Evolutionary conservation across 2,329 filamentous ascomycete genomes (phyloP), one percentile per base, ranked within the genome.

Genomic region (Fusarium verticillioides): DNA sequence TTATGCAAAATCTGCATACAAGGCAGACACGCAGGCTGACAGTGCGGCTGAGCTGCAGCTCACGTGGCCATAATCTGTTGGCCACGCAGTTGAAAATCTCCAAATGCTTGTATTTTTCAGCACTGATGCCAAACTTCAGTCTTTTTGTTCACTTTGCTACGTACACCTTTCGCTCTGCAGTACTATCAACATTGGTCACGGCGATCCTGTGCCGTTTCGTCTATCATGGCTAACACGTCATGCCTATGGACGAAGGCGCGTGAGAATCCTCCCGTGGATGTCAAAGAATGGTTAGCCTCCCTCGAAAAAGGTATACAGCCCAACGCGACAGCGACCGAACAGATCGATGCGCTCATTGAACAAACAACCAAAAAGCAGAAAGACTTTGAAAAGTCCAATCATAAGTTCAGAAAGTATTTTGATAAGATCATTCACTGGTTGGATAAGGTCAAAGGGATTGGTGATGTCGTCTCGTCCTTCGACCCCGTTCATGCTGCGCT

Each of bases 221-320:
- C 3, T 7, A 28, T 13, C 0, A 46, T 47, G 26, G 4, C 9
- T 7, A 28, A 4, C 26, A 0, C 44, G 2, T 7, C 7, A 1
- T 30, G 15, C 5, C 28, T n/a, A 8, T 49, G 46, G 28, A 4
- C 2, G 2, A 32, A 49, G 2, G 46, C 46, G 0, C 15, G 28
- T 18, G 21, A 49, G 1, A 32, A 18, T 12, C 18, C 32, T 0
- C 28, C 46, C 9, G 4, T 0, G 9, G 28, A 32, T 3, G 46
- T 32, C 0, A 18, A 32, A 18, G 46, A 18, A 0, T 49, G 46
- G 28, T 7, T 49, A 32, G 10, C 7, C 15, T 32, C 46, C 0
- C 28, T 49, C 0, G 28, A 49, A 5, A 15, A 23, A 23, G 10
- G 21, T 10, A 32, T 7, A 5, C 46, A 23, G 21, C 5, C 15